Base-by-base conservation (phyloP, 805 yeast genomes). In the Lipomyces chichibuensis region DNA sequence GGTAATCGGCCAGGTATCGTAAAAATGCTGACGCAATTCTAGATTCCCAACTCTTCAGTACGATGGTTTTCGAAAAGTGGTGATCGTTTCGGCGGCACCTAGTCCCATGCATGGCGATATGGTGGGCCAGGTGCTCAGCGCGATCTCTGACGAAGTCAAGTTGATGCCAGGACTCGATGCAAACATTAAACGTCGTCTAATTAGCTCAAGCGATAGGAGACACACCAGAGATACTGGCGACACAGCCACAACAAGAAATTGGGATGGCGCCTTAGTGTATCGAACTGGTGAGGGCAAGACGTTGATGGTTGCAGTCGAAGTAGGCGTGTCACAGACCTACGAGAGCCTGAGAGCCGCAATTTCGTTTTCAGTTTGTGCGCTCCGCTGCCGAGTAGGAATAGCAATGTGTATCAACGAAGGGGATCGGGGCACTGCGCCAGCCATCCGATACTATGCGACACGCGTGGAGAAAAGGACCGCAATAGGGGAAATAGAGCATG, bases 381-480 rank as follows among this genome's bases (percentile, higher is more conserved):
- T 49, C 53, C 53, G 53, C 7, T 49, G 53, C 25, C 53, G 53
- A 2, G 53, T 49, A n/a, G 53, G 53, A 49, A 49, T 49, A 1
- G 53, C 20, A 23, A 49, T 49, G 53, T 49, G 6, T 1, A 49
- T 49, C 20, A 49, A 23, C 53, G 53, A 49, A 49, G 53, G 53
- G 2, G 20, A n/a, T 11, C 53, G 53, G 2, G 17, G 53, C 2
- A 49, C 8, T 8, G 25, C 9, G 25, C 53, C 53, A 49, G 2
- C 53, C 8, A 6, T 23, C 25, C 20, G 25, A 2, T 49, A 49
- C 7, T 49, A 49, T 49, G 53, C 2, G 6, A 49, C 53, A 49
- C 2, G 20, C 25, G 20, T 3, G 6, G 17, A 49, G 53, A 49
- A 6, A 23, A 2, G 2, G 53, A 11, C 53, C 20, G 53, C 53